phyloP scores from a whole-genome alignment of 2,329 filamentous ascomycete genomes.

The Zymoseptoria ardabiliae region DNA sequence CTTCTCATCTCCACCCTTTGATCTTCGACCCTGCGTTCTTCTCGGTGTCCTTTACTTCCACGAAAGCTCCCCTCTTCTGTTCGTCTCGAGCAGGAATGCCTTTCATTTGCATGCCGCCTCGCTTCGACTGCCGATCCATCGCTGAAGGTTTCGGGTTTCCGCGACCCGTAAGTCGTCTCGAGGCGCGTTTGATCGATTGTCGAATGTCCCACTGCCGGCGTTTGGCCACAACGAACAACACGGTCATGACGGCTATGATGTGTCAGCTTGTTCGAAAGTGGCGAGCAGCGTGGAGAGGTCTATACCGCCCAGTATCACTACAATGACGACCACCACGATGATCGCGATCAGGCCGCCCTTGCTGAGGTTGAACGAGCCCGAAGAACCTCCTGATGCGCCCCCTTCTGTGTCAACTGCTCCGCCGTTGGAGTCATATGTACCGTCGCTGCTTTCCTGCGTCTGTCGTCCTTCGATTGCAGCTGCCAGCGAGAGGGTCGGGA shows the following conservation, averaged over 20 bases:
- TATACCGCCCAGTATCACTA: slow-evolving; percentile 58
- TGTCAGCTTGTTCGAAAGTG: neutral
- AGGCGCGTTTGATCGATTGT: slow-evolving; percentile 62
- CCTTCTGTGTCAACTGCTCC: slow-evolving; percentile 31
- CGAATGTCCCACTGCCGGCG: slow-evolving; percentile 77
- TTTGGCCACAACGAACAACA: slow-evolving; percentile 73
- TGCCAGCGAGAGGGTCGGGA: neutral
- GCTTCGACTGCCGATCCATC: slow-evolving; percentile 13
- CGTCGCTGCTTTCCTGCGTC: neutral
- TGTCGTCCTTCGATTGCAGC: neutral
- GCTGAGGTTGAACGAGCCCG: slow-evolving; percentile 56
- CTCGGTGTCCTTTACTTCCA: slow-evolving; percentile 25
- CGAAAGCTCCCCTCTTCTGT: slow-evolving; percentile 22
- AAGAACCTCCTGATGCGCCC: slow-evolving; percentile 55
- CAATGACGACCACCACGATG: slow-evolving; percentile 60
- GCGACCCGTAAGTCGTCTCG: slow-evolving; percentile 39
- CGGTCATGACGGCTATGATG: slow-evolving; percentile 54
- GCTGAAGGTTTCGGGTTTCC: slow-evolving; percentile 14
- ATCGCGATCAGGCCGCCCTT: slow-evolving; percentile 66
- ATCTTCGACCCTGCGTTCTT: slow-evolving; percentile 11
- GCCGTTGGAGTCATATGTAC: slow-evolving; percentile 6
- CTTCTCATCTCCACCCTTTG: slow-evolving; percentile 17
- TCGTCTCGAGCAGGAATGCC: slow-evolving; percentile 8
- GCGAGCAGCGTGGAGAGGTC: neutral
- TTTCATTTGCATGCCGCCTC: slow-evolving; percentile 19